A percentile compares a stretch with the other conserved stretches of the same genome.
phyloP scores from a whole-genome alignment of 352 stramenopile genomes.

The Peronosclerospora sorghi region DNA sequence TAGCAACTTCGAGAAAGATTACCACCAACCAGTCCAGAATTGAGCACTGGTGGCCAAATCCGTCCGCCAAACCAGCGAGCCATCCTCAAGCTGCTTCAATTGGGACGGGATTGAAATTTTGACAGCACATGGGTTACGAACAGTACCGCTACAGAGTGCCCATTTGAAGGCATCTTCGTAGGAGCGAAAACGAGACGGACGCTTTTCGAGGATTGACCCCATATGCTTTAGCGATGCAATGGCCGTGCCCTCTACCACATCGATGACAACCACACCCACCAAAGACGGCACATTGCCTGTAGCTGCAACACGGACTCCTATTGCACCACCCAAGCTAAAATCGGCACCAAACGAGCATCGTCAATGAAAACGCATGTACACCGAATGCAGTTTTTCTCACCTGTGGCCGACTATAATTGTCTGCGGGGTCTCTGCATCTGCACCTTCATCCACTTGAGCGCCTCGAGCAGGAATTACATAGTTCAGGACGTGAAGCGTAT shows the following conservation, averaged over 20 bases:
- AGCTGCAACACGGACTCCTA: conserved; percentile 65
- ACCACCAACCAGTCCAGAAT: conserved; percentile 65
- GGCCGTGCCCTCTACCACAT: conserved; percentile 83
- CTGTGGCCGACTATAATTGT: conserved; percentile 76
- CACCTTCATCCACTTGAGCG: conserved; percentile 2
- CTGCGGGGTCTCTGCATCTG: conserved; percentile 28
- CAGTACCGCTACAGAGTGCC: conserved; percentile 60
- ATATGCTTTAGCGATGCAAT: conserved; percentile 81
- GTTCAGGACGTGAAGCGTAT: conserved; percentile 48
- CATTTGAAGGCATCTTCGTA: conserved; percentile 71
- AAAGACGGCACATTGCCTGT: conserved; percentile 47
- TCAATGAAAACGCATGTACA: too few relatives aligned
- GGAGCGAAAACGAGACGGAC: conserved; percentile 54
- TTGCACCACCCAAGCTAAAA: conserved; percentile 65
- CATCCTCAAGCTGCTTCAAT: conserved; percentile 34
- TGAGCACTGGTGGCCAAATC: conserved; percentile 58
- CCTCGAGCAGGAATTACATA: conserved; percentile 30
- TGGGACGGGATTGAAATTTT: conserved; percentile 77
- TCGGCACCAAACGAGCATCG: too few relatives aligned
- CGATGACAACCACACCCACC: conserved; percentile 79
- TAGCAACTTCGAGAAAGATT: background rate
- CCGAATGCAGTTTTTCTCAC: too few relatives aligned
- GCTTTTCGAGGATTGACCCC: conserved; percentile 60
- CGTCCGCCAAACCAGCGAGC: conserved; percentile 60
- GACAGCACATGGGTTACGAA: conserved; percentile 66